Percentiles rank a stretch among this genome's conserved stretches.
Evolutionary conservation across 148 eudicot species (phyloP).

Genomic region (Dysphania ambrosioides): DNA sequence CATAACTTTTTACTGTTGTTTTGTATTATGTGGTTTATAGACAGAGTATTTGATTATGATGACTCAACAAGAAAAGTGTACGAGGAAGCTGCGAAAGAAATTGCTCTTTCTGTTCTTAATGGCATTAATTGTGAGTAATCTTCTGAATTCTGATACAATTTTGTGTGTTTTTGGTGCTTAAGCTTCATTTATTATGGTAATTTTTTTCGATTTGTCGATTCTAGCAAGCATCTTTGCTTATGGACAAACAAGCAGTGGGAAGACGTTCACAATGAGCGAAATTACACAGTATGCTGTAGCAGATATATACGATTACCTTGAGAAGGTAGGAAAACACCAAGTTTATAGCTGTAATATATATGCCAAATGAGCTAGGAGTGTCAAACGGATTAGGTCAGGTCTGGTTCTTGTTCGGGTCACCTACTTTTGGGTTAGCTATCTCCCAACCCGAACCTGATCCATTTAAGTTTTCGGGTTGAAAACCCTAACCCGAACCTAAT

Average conservation of each 20-base stretch:
- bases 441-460: no score
- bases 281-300: constrained; percentile 57
- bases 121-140: constrained; percentile 68
- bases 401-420: no score
- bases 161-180: not conserved
- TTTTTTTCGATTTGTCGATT: not conserved
- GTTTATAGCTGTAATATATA: not conserved
- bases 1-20: not conserved
- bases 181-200: not conserved
- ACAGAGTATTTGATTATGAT: constrained; percentile 67
- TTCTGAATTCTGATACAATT: constrained; percentile 3
- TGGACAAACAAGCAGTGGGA: constrained; percentile 96
- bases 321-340: constrained; percentile 32
- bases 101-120: constrained; percentile 69
- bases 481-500: no score
- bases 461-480: no score
- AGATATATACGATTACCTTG: constrained; percentile 61
- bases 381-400: no score
- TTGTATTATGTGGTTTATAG: constrained; percentile 32
- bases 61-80: constrained; percentile 64
- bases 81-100: constrained; percentile 67
- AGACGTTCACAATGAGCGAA: constrained; percentile 83
- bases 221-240: constrained; percentile 84
- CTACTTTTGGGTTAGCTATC: no score
- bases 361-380: no score